phyloP scores from a whole-genome alignment of 1,139 yeast species.

The Debaryomycetaceae sp. region DNA sequence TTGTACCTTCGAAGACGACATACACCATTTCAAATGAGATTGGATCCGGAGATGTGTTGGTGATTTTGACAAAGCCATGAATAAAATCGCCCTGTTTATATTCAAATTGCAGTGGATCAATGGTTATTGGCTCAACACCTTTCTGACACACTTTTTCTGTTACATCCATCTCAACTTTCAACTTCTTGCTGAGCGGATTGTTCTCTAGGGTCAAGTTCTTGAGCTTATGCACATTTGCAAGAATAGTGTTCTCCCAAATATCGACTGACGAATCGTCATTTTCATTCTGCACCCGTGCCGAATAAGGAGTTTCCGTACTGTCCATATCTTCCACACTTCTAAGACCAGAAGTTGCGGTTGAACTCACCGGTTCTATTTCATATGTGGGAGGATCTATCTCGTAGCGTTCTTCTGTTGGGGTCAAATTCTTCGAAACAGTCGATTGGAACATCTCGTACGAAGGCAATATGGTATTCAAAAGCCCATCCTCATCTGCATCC shows the following conservation, averaged over 20 bases:
- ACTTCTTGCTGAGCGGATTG: constrained; percentile 21
- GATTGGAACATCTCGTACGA: constrained; percentile 47
- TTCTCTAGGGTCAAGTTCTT: constrained; percentile 30
- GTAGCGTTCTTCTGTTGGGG: constrained; percentile 40
- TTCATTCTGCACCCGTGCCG: constrained; percentile 4
- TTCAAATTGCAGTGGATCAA: constrained; percentile 24
- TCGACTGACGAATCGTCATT: constrained; percentile 26
- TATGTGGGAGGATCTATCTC: constrained; percentile 42
- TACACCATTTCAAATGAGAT: constrained; percentile 35
- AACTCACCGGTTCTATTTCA: constrained; percentile 33
- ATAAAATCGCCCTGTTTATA: constrained; percentile 32
- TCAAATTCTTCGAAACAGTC: constrained; percentile 37
- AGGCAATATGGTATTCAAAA: constrained; percentile 40
- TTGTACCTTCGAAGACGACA: constrained; percentile 30
- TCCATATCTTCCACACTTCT: not conserved
- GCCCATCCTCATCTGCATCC: constrained; percentile 20
- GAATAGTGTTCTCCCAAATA: constrained; percentile 42
- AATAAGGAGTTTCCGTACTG: constrained; percentile 15
- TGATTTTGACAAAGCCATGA: constrained; percentile 31
- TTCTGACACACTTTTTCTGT: constrained; percentile 44
- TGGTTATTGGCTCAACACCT: constrained; percentile 28
- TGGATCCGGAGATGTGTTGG: constrained; percentile 19
- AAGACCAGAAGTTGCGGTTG: constrained; percentile 10
- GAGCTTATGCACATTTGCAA: constrained; percentile 42
- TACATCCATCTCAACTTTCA: constrained; percentile 31